Conservation (phyloP, 1,284 basidiomycete genomes). For the Phenoliferia sp. region DNA sequence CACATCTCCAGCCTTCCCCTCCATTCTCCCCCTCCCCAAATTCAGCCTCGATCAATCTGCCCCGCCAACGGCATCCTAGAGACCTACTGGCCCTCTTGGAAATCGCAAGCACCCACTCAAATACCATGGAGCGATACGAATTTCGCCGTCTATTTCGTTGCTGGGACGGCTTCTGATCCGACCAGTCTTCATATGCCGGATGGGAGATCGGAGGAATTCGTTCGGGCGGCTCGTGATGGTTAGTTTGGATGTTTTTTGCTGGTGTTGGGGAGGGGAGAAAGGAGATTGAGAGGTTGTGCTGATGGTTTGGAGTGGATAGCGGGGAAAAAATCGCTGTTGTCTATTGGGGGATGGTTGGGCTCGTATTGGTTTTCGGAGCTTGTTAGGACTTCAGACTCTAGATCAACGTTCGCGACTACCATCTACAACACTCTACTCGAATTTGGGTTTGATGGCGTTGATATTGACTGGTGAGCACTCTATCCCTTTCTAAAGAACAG, state of each 20-base stretch:
- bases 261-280: neutral
- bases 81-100: neutral
- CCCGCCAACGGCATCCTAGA: neutral
- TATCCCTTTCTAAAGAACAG: too few relatives aligned
- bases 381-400: constrained; percentile 6
- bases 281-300: neutral
- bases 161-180: neutral
- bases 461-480: constrained; percentile 16
- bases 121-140: neutral
- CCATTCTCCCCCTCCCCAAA: too few relatives aligned
- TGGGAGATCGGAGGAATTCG: neutral
- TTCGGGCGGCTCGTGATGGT: neutral
- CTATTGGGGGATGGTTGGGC: constrained; percentile 27
- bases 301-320: neutral
- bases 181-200: neutral
- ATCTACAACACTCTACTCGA: neutral
- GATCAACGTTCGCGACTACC: constrained; percentile 16
- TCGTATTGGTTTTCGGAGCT: constrained; percentile 22
- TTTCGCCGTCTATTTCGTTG: neutral
- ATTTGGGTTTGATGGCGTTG: neutral
- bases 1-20: too few relatives aligned
- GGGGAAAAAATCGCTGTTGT: constrained; percentile 6
- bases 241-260: neutral
- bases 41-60: neutral
- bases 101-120: neutral